Evolutionary conservation across 352 stramenopile species (phyloP).

Genomic region (Phytophthora pseudosyringae): DNA sequence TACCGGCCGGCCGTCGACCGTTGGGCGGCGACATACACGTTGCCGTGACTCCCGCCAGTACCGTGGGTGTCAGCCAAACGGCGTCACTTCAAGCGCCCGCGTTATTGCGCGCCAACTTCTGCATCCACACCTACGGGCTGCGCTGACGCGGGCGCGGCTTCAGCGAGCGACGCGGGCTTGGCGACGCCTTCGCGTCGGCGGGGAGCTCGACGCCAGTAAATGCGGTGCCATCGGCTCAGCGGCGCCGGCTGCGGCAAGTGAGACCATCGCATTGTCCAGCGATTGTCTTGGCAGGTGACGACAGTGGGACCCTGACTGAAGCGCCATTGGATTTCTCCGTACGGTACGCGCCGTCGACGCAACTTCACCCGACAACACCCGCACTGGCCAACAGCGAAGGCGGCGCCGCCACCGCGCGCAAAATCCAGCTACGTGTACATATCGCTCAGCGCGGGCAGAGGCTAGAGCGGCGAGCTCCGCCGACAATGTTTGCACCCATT

Average conservation of each 20-base stretch:
- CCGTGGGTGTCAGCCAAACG: not conserved
- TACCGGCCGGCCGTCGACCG: not conserved
- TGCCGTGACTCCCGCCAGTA: not conserved
- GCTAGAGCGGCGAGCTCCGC: too few species aligned
- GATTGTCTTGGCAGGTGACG: not conserved
- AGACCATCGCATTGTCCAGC: slow-evolving; percentile 1
- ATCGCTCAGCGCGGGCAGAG: not conserved
- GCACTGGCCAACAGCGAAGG: not conserved
- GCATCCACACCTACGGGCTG: too few species aligned
- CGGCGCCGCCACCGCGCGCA: not conserved
- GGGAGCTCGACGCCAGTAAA: too few species aligned
- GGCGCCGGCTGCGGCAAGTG: not conserved
- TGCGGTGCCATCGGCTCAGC: too few species aligned
- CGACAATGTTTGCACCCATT: slow-evolving; percentile 10
- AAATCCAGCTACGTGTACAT: not conserved
- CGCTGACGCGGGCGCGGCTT: too few species aligned
- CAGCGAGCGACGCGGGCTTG: too few species aligned
- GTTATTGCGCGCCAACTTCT: too few species aligned
- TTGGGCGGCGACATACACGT: not conserved
- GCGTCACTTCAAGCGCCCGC: too few species aligned
- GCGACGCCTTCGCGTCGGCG: too few species aligned
- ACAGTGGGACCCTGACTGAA: slow-evolving; percentile 1
- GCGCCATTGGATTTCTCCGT: not conserved
- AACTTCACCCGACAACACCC: too few species aligned
- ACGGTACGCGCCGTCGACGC: not conserved